A percentile compares a stretch with the other conserved stretches of the same genome.
Conservation (phyloP, 2,329 filamentous ascomycete genomes). For the Sporothrix mexicana region DNA sequence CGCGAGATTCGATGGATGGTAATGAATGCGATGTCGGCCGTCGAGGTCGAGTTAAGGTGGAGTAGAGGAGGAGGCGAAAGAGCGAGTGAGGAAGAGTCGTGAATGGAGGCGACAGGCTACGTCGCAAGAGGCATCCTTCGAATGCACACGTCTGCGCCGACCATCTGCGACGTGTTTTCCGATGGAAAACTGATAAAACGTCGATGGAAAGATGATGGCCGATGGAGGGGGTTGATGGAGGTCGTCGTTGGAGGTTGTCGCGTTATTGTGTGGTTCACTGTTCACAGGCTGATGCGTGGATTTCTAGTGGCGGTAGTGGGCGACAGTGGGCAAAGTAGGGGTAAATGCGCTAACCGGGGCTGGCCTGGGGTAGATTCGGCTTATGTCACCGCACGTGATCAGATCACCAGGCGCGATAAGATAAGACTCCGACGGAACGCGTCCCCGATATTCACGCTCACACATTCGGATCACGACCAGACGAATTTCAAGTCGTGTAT, state of each 20-base stretch:
- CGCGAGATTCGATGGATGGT: background rate
- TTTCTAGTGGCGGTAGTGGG: constrained; percentile 24
- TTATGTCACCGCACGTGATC: constrained; percentile 11
- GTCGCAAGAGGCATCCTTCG: constrained; percentile 27
- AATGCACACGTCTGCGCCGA: constrained; percentile 34
- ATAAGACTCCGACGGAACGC: background rate
- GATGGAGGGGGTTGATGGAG: constrained; percentile 33
- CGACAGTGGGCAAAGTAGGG: background rate
- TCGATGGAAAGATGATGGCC: background rate
- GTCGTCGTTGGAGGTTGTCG: constrained; percentile 3
- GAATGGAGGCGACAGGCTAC: background rate
- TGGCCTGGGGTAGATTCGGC: background rate
- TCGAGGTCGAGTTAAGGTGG: background rate
- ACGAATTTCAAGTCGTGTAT: background rate
- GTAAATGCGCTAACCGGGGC: background rate
- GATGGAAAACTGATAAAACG: constrained; percentile 35
- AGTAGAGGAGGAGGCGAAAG: background rate
- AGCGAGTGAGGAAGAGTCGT: background rate
- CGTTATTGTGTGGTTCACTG: background rate
- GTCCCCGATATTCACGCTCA: background rate
- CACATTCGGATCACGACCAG: background rate
- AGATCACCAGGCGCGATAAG: background rate
- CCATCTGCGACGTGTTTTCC: constrained; percentile 32
- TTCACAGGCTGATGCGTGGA: background rate
- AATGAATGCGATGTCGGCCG: background rate